Percentiles rank a stretch among this genome's conserved stretches.
Evolutionary conservation across 2,329 filamentous ascomycete species (phyloP).

Genomic region (Sphaerulina populicola): DNA sequence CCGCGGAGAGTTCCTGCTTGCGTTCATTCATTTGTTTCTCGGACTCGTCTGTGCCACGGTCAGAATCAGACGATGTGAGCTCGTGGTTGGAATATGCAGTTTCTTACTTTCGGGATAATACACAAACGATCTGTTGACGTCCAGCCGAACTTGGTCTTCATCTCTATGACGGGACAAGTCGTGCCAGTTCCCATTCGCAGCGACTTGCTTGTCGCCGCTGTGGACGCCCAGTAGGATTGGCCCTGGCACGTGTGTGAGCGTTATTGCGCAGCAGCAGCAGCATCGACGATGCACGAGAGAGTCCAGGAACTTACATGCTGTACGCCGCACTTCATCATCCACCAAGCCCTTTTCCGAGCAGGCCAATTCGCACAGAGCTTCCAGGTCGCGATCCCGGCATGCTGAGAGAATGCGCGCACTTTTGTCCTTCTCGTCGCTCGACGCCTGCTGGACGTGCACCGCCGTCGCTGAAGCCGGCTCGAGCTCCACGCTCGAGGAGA

Average conservation of each 20-base stretch:
- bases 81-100: background rate
- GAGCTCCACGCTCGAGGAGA: background rate
- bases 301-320: constrained; percentile 56
- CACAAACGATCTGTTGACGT: constrained; percentile 93
- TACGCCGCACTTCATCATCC: constrained; percentile 52
- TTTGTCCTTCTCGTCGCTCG: constrained; percentile 13
- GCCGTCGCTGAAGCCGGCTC: background rate
- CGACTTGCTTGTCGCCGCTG: constrained; percentile 15
- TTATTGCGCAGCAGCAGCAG: no score
- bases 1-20: constrained; percentile 66
- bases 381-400: constrained; percentile 36
- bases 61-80: background rate
- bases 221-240: constrained; percentile 47
- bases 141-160: constrained; percentile 82
- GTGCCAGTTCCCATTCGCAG: constrained; percentile 43
- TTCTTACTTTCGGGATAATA: constrained; percentile 77
- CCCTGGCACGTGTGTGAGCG: constrained; percentile 42
- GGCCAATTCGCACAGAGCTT: constrained; percentile 37
- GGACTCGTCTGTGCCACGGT: constrained; percentile 50
- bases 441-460: background rate
- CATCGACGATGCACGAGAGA: background rate
- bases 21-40: constrained; percentile 59
- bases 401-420: constrained; percentile 34
- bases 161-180: constrained; percentile 69
- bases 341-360: constrained; percentile 41